phyloP scores from a whole-genome alignment of 257 asterid genomes.

The Agastache rugosa region DNA sequence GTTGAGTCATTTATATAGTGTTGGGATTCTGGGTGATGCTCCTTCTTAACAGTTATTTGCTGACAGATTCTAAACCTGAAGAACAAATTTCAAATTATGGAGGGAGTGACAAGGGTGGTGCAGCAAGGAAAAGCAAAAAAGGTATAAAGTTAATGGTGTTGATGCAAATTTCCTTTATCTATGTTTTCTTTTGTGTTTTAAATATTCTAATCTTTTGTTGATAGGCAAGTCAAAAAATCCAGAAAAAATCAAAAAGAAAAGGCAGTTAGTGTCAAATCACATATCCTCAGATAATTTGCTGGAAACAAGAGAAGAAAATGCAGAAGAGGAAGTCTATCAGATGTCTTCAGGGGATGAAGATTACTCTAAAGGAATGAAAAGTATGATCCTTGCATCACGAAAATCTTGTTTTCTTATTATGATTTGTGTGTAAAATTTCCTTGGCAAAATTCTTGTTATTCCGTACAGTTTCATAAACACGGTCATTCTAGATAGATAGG shows the following conservation, averaged over 20 bases:
- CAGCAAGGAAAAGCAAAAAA: constrained; percentile 23
- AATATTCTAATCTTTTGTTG: constrained; percentile 11
- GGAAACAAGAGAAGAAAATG: constrained; percentile 47
- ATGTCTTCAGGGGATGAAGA: constrained; percentile 93
- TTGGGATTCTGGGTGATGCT: not conserved
- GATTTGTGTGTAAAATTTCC: not conserved
- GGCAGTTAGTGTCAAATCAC: constrained; percentile 31
- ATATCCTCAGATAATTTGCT: constrained; percentile 38
- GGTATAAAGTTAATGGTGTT: constrained; percentile 33
- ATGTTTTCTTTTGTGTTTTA: not conserved
- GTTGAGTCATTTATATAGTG: not conserved
- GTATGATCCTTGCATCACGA: constrained; percentile 50
- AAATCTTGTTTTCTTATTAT: constrained; percentile 13
- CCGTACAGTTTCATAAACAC: not conserved
- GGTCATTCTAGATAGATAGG: not conserved
- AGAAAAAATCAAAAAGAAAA: constrained; percentile 46
- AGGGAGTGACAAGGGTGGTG: constrained; percentile 33
- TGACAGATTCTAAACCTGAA: constrained; percentile 26
- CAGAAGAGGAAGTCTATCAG: constrained; percentile 63
- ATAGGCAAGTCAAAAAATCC: constrained; percentile 59
- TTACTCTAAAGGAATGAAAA: constrained; percentile 79
- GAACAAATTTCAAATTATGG: constrained; percentile 27
- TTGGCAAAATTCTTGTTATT: constrained; percentile 11
- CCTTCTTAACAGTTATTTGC: constrained; percentile 14
- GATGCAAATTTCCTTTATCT: not conserved